Evolutionary conservation across 2,329 filamentous ascomycete species (phyloP).

Genomic region (Neopestalotiopsis clavispora): DNA sequence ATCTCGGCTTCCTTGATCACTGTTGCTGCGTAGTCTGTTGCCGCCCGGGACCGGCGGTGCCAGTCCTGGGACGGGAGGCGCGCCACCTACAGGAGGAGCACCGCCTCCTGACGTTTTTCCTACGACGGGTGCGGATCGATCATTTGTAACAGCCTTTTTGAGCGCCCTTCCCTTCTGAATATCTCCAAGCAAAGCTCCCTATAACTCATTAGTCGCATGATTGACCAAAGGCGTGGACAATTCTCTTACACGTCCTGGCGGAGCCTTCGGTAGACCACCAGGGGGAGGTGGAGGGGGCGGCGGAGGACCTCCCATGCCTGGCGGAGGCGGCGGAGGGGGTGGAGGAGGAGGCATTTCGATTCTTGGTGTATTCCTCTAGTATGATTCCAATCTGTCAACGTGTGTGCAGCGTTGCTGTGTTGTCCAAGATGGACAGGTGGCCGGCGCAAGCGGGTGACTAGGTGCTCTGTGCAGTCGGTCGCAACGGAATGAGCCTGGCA

Average conservation of each 20-base stretch:
- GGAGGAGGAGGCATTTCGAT: constrained; percentile 61
- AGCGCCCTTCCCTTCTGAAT: constrained; percentile 81
- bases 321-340: constrained; percentile 71
- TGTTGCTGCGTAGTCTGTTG: constrained; percentile 81
- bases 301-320: constrained; percentile 61
- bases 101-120: constrained; percentile 59
- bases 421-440: not conserved
- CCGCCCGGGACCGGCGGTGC: constrained; percentile 71
- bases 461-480: not conserved
- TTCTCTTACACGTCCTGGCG: constrained; percentile 64
- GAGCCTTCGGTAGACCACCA: constrained; percentile 61
- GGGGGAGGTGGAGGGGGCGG: constrained; percentile 65
- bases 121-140: constrained; percentile 82
- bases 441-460: not conserved
- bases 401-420: not conserved
- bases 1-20: constrained; percentile 67
- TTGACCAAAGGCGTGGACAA: constrained; percentile 6
- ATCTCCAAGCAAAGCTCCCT: constrained; percentile 88
- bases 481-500: not conserved
- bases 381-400: not conserved
- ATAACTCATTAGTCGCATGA: constrained; percentile 6
- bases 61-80: constrained; percentile 80
- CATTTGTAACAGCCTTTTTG: constrained; percentile 89
- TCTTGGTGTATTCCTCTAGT: not conserved
- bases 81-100: constrained; percentile 70